These are phyloP conservation scores for Barnettozyma pratensis DNA, from an alignment of 805 yeast genomes.

Conservation along the genomic window DNA sequence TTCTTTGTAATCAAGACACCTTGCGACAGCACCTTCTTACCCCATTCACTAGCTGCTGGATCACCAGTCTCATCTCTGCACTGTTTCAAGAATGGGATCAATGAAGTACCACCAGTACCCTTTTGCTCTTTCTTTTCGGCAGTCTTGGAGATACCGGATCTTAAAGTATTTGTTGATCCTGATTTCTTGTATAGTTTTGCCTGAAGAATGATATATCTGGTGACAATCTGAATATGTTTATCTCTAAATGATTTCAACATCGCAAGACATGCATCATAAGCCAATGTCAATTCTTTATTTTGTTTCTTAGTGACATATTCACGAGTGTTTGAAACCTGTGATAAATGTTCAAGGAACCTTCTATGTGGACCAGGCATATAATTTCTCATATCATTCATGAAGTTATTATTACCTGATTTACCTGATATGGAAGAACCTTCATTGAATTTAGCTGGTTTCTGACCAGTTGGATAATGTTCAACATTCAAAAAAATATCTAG, in stretches of 20 bases:
- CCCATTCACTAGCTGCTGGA: conserved; percentile 92
- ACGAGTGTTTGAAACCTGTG: conserved; percentile 52
- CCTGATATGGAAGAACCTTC: conserved; percentile 19
- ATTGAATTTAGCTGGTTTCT: conserved; percentile 29
- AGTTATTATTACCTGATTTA: conserved; percentile 36
- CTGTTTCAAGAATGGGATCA: conserved; percentile 88
- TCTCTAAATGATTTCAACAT: conserved; percentile 86
- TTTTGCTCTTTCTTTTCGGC: conserved; percentile 50
- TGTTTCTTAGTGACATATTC: conserved; percentile 51
- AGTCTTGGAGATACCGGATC: conserved; percentile 54
- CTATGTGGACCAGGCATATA: conserved; percentile 91
- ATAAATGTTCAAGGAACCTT: conserved; percentile 60
- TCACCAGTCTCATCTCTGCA: conserved; percentile 96
- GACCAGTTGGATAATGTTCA: conserved; percentile 75
- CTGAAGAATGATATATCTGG: conserved; percentile 79
- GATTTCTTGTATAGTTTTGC: conserved; percentile 51
- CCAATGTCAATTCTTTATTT: conserved; percentile 53
- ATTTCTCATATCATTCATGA: conserved; percentile 75
- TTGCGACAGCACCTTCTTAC: conserved; percentile 60
- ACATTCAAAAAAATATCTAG: conserved; percentile 73
- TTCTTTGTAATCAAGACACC: conserved; percentile 33
- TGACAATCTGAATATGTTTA: conserved; percentile 88
- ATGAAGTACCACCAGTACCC: conserved; percentile 94
- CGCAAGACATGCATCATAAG: conserved; percentile 87
- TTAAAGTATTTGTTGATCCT: conserved; percentile 53